Percentiles rank a stretch among this genome's conserved stretches.
Evolutionary conservation across 1,284 basidiomycete species (phyloP).

Genomic region (Volvariella volvacea): DNA sequence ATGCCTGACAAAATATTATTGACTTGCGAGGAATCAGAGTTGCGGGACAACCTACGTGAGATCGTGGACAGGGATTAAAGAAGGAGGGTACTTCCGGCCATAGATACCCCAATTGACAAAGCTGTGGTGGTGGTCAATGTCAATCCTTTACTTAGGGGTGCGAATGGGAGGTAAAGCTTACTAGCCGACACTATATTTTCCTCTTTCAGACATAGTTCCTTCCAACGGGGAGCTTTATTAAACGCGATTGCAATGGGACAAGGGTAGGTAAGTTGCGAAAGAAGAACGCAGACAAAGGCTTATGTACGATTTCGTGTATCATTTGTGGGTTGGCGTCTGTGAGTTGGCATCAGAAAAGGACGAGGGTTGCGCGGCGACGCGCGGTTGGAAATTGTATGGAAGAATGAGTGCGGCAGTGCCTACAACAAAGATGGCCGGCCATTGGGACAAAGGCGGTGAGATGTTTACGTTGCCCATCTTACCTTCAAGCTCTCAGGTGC

Average conservation of each 20-base stretch:
- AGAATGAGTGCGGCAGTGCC: too few relatives aligned
- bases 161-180: constrained; percentile 37
- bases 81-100: constrained; percentile 81
- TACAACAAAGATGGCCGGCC: too few relatives aligned
- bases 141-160: constrained; percentile 1
- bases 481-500: too few relatives aligned
- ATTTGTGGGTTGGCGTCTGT: constrained; percentile 11
- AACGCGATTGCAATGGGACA: constrained; percentile 29
- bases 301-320: constrained; percentile 6
- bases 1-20: too few relatives aligned
- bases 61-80: constrained; percentile 71
- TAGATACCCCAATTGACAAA: constrained; percentile 81
- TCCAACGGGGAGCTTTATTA: constrained; percentile 39
- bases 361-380: constrained; percentile 10
- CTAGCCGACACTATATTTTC: constrained; percentile 77
- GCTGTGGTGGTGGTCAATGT: constrained; percentile 19
- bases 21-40: background rate
- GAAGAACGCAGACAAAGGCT: constrained; percentile 3
- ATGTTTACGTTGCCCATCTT: too few relatives aligned
- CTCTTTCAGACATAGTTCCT: constrained; percentile 22
- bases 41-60: constrained; percentile 63
- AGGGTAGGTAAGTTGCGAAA: constrained; percentile 18
- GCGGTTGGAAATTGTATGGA: background rate
- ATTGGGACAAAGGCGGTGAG: too few relatives aligned
- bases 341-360: too few relatives aligned